Evolutionary conservation across 2,329 filamentous ascomycete genomes (phyloP).

Genomic region (Teratosphaeria nubilosa): DNA sequence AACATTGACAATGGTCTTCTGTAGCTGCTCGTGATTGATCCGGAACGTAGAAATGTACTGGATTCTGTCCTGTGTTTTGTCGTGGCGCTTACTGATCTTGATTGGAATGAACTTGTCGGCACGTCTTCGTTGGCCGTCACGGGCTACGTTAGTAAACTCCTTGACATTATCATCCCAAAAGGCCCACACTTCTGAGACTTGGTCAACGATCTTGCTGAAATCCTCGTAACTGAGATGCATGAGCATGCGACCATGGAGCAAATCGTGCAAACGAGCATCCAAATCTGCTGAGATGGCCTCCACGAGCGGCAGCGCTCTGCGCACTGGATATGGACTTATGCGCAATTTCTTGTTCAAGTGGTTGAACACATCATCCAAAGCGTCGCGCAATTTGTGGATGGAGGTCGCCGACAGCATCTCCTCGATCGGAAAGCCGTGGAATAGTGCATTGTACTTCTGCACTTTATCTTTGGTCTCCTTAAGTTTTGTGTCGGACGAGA

Average conservation of each 20-base stretch:
- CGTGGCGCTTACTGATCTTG: constrained; percentile 83
- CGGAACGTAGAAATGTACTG: constrained; percentile 93
- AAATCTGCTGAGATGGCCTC: constrained; percentile 93
- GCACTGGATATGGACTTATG: constrained; percentile 90
- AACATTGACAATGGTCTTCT: constrained; percentile 94
- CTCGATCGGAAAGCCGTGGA: constrained; percentile 95
- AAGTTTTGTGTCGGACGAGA: constrained; percentile 87
- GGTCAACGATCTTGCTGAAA: constrained; percentile 75
- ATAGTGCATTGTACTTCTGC: constrained; percentile 96
- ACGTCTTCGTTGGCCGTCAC: constrained; percentile 83
- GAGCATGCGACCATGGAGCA: constrained; percentile 76
- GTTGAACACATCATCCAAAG: constrained; percentile 77
- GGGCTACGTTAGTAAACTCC: constrained; percentile 94
- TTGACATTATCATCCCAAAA: constrained; percentile 95
- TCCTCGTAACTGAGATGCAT: constrained; percentile 89
- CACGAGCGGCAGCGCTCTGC: constrained; percentile 82
- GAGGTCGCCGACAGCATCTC: constrained; percentile 89
- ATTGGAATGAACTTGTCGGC: constrained; percentile 99
- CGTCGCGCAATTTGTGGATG: constrained; percentile 76
- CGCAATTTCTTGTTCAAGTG: constrained; percentile 98
- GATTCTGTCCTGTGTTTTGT: constrained; percentile 77
- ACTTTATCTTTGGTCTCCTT: constrained; percentile 95
- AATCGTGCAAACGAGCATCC: constrained; percentile 71
- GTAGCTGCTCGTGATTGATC: constrained; percentile 93
- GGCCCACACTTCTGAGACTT: constrained; percentile 74